Evolutionary conservation across 352 stramenopile genomes (phyloP), one percentile per base, ranked within the genome.

Genomic region (Phytophthora rubi): DNA sequence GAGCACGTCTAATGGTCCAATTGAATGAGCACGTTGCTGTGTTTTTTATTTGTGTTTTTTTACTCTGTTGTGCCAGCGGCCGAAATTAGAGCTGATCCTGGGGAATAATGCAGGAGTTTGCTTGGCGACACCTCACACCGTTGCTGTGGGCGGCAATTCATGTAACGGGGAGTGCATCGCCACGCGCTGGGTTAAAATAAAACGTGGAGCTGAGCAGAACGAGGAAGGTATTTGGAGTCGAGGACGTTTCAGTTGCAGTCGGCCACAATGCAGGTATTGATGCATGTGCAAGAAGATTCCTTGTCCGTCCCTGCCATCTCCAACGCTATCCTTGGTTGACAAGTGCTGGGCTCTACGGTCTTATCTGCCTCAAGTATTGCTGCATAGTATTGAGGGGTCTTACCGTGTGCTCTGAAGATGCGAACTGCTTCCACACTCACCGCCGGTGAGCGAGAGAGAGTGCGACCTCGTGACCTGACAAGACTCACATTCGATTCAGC

Each of bases 1-100:
- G 30, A 49, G 39, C 26, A 21, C 23, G 55, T 53, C 39, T 68
- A 35, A 58, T 56, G 37, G 63, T 56, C 35, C 51, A 68, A 47
- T 62, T 53, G 55, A 51, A 53, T 44, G 42, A 49, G 54, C 42
- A 7, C 8, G 13, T 48, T 42, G 9, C n/a, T 51, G 44, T 28
- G 44, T 28, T 26, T 51, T 23, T 10, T 15, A 4, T 28, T 26
- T 16, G 6, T 7, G 8, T 47, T 47, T 10, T 21, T 8, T 16
- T 47, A 47, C 39, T 18, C 15, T 16, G 39, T 18, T 47, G 39
- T 47, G 39, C 12, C 12, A 15, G 9, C 12, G 12, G 35, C 15
- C 8, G 12, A 42, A 42, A 42, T 42, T 42, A 42, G 35, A 42
- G 33, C 26, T 30, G 26, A 30, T 6, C 26, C 26, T 30, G 26